Evolutionary conservation across 805 yeast species (phyloP).

Genomic region (Kodamaea jinghongensis): DNA sequence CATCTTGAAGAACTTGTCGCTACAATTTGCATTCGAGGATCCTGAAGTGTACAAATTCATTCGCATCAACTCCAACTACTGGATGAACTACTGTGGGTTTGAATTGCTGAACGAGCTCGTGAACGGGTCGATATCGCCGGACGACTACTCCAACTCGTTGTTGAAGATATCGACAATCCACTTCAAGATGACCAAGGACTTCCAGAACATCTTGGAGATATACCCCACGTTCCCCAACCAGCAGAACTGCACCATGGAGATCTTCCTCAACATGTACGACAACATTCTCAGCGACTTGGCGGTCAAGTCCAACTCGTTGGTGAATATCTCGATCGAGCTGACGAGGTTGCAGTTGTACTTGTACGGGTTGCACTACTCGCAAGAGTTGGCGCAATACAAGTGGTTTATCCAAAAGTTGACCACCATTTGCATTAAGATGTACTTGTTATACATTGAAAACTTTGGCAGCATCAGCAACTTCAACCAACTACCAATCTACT

Average conservation of each 20-base stretch:
- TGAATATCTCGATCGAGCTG: constrained; percentile 33
- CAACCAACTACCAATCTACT: constrained; percentile 40
- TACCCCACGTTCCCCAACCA: constrained; percentile 15
- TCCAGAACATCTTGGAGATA: constrained; percentile 29
- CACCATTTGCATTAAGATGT: constrained; percentile 22
- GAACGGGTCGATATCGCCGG: constrained; percentile 24
- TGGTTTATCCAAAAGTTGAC: constrained; percentile 24
- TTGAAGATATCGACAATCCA: constrained; percentile 35
- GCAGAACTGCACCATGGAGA: constrained; percentile 28
- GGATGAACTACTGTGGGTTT: constrained; percentile 38
- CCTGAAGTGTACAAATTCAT: constrained; percentile 43
- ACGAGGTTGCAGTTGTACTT: constrained; percentile 38
- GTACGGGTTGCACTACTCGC: constrained; percentile 23
- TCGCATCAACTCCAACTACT: constrained; percentile 41
- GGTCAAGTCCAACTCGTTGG: constrained; percentile 22
- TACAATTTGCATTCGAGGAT: constrained; percentile 44
- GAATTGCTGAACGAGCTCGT: constrained; percentile 24
- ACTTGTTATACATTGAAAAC: constrained; percentile 23
- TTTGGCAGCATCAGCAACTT: constrained; percentile 17
- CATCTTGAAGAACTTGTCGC: constrained; percentile 36
- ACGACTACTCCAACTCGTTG: constrained; percentile 24
- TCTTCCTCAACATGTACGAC: constrained; percentile 44
- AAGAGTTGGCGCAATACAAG: constrained; percentile 22
- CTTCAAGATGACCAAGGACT: constrained; percentile 38
- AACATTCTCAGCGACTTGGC: constrained; percentile 34